A percentile compares a stretch with the other conserved stretches of the same genome.
phyloP scores from a whole-genome alignment of 2,329 filamentous ascomycete genomes.

The Stagonosporopsis tanaceti region DNA sequence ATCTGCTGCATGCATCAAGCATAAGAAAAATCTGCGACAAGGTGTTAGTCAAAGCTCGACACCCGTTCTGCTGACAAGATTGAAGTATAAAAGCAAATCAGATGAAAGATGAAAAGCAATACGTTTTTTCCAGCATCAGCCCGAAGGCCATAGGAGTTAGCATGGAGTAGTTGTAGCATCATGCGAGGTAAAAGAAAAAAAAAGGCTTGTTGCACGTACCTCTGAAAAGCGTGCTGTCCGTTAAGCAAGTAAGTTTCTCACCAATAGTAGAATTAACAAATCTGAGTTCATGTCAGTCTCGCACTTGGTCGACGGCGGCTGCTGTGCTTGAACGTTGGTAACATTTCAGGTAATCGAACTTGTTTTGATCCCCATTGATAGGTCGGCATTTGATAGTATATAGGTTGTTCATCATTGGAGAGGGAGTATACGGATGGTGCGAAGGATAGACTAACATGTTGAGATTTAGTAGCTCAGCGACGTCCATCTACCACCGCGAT shows the following conservation, averaged over 20 bases:
- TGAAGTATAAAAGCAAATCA: slow-evolving; percentile 30
- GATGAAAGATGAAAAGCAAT: slow-evolving; percentile 53
- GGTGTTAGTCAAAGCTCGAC: slow-evolving; percentile 14
- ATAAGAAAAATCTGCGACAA: background rate
- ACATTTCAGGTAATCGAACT: slow-evolving; percentile 51
- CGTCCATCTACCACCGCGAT: slow-evolving; percentile 14
- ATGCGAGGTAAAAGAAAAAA: slow-evolving; percentile 26
- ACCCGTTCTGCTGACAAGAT: slow-evolving; percentile 2
- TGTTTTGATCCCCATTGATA: slow-evolving; percentile 46
- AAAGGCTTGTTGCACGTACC: slow-evolving; percentile 22
- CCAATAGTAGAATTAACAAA: background rate
- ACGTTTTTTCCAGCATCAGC: slow-evolving; percentile 45
- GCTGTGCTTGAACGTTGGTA: slow-evolving; percentile 5
- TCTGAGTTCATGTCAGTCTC: slow-evolving; percentile 28
- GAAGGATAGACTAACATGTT: slow-evolving; percentile 28
- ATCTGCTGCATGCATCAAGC: background rate
- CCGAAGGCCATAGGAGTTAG: slow-evolving; percentile 48
- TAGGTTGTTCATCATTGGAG: slow-evolving; percentile 48
- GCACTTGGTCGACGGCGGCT: background rate
- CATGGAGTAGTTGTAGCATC: slow-evolving; percentile 50
- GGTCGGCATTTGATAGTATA: slow-evolving; percentile 53
- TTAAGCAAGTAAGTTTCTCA: background rate
- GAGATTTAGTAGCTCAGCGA: slow-evolving; percentile 24
- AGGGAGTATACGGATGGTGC: slow-evolving; percentile 3
- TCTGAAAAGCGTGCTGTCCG: background rate